Conservation (phyloP, 306 rosid genomes). For the Dicorynia guianensis region DNA sequence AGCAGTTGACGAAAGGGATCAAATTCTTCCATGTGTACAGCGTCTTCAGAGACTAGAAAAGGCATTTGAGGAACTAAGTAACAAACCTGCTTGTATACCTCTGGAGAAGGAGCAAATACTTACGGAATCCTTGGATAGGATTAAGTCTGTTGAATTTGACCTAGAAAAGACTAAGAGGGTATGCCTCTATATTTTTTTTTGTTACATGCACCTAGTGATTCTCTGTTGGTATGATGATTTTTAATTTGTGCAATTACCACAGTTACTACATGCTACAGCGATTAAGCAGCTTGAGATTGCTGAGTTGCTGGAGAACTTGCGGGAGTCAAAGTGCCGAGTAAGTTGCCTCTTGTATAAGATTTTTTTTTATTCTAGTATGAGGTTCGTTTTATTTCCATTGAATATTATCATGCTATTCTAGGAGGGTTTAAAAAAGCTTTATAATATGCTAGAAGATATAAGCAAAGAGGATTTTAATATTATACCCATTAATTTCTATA, state of each 20-base stretch:
- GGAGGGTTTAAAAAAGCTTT: background rate
- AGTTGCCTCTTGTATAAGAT: conserved; percentile 47
- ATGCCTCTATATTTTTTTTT: conserved; percentile 41
- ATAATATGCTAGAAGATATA: conserved; percentile 6
- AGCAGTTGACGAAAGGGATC: conserved; percentile 61
- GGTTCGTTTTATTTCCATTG: background rate
- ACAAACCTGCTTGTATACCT: conserved; percentile 83
- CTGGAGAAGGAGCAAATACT: conserved; percentile 84
- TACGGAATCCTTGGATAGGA: conserved; percentile 85
- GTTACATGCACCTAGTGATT: conserved; percentile 27
- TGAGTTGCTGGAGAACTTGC: conserved; percentile 69
- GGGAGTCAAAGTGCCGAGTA: conserved; percentile 66
- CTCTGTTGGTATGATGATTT: conserved; percentile 7
- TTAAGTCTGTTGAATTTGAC: conserved; percentile 86
- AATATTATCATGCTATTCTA: background rate
- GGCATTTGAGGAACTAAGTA: conserved; percentile 63
- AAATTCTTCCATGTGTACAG: conserved; percentile 65
- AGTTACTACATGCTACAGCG: conserved; percentile 79
- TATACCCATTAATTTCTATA: background rate
- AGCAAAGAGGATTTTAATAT: background rate
- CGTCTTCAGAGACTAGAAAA: conserved; percentile 86
- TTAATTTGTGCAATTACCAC: conserved; percentile 33
- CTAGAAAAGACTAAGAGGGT: conserved; percentile 93
- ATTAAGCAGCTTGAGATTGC: conserved; percentile 83
- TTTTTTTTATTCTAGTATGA: background rate